A percentile compares a stretch with the other conserved stretches of the same genome.
phyloP scores from a whole-genome alignment of 768 basidiomycete genomes.

The Lepiota venenata region DNA sequence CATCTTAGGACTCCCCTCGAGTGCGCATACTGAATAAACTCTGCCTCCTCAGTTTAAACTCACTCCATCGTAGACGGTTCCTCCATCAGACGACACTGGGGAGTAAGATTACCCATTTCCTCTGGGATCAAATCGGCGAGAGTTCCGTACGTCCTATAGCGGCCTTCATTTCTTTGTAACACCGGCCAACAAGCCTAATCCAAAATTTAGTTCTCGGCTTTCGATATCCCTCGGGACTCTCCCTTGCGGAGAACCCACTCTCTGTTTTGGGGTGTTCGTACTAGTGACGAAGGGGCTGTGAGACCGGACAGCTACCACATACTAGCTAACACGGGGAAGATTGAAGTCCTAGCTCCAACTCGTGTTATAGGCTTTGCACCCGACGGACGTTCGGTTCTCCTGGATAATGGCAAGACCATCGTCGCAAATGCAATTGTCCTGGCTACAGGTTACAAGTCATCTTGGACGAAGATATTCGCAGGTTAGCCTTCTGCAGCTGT shows the following conservation, averaged over 20 bases:
- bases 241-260: constrained; percentile 42
- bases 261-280: constrained; percentile 34
- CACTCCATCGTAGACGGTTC: constrained; percentile 35
- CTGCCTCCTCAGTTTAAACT: neutral
- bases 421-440: constrained; percentile 47
- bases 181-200: neutral
- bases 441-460: constrained; percentile 57
- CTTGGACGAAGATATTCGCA: constrained; percentile 43
- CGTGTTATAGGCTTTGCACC: constrained; percentile 34
- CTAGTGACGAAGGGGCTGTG: constrained; percentile 52
- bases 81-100: constrained; percentile 60
- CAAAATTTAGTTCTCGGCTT: constrained; percentile 19
- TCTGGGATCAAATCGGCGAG: constrained; percentile 42
- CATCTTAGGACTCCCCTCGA: constrained; percentile 49
- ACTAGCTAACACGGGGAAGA: constrained; percentile 46
- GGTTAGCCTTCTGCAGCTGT: constrained; percentile 10
- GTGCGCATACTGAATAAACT: constrained; percentile 29
- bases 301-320: constrained; percentile 45
- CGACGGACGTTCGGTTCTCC: constrained; percentile 33
- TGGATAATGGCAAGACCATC: constrained; percentile 41
- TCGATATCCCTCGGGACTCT: constrained; percentile 39
- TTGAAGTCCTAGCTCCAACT: constrained; percentile 43
- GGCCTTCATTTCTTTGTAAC: neutral
- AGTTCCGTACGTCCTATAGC: constrained; percentile 32
- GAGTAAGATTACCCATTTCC: constrained; percentile 39